Base-by-base conservation (phyloP, 2,329 filamentous ascomycete species). In the Colletotrichum cordylinicola region DNA sequence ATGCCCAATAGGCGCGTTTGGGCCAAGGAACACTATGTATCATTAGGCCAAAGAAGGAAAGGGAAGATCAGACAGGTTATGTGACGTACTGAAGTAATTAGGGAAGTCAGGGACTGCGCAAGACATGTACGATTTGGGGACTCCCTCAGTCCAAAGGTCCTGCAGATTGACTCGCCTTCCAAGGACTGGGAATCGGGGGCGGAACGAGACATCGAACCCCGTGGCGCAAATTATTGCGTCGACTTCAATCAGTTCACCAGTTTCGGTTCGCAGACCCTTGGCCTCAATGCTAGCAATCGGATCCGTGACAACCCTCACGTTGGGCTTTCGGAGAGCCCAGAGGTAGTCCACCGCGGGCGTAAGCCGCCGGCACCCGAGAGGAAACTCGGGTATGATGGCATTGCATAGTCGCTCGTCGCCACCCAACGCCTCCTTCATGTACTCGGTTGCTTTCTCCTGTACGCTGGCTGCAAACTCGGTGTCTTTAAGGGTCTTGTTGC, bases 281-380 rank as follows among this genome's bases (percentile, higher is more conserved):
- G 76, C 39, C 1, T 67, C 73, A 3, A 80, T 56, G 5, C 60
- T n/a, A 1, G 24, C 15, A 31, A 80, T 80, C 18, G 70, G 67
- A 1, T 67, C 72, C 2, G 72, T 64, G 15, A 84, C 79, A 24
- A 83, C 74, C 15, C 80, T 78, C 15, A 83, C 79, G 24, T 84
- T 82, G n/a, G 65, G 35, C 4, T 67, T 33, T 21, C 71, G 75
- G 10, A 79, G 52, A 13, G 72, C 70, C 24, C 78, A 70, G n/a
- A 79, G 73, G 39, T 79, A 79, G 10, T 73, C 77, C 52, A 75
- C 68, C 2, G 74, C 78, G 29, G 73, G 79, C 37, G 72, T 81
- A 70, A 75, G 74, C 72, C 76, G 82, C 78, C 71, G 77, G 68
- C 75, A 72, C n/a, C 61, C 61, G 18, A 71, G 48, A 24, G 55